Base-by-base conservation (phyloP, 352 stramenopile species). In the Lagenidium giganteum region DNA sequence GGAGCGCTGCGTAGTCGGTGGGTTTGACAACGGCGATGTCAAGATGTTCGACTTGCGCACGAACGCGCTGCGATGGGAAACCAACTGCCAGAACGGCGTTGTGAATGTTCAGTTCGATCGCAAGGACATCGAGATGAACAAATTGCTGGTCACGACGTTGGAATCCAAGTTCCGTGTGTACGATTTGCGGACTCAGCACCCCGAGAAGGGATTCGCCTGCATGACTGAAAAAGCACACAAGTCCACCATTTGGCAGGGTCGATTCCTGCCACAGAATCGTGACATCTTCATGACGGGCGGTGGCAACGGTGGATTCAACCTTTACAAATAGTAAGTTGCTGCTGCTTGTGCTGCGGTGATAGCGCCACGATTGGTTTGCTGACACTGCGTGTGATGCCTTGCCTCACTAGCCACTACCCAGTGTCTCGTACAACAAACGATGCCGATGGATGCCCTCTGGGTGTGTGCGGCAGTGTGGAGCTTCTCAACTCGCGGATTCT, bases 111-210 rank as follows among this genome's bases (percentile, higher is more conserved):
- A 98, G 58, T 98, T 98, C 44, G 95, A 98, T 61, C 78, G 95
- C 28, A 95, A 93, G 44, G 92, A 98, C 54, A 98, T 98, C 57
- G 88, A 98, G 58, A 98, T 98, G 94, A 98, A 98, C 67, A 98
- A 98, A 54, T 57, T 97, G 21, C 57, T 97, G 5, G 87, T 97
- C 18, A 97, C 93, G 18, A 98, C 95, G 27, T 72, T 98, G 29
- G 95, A 98, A 57, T 96, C 84, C 39, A 97, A 97, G 65, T 98
- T 98, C 65, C 70, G 86, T 5, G 59, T 96, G 9, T 98, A 95
- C 56, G 95, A 98, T 50, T 54, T 98, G 62, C 77, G 93, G 18
- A 98, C 93, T 16, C 80, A 88, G 50, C 90, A 97, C 57, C 69
- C 87, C 1, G 82, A 86, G 27, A 79, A 97, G 34, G 95, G 93